Conservation (phyloP, 2,329 filamentous ascomycete species). For the Annulohypoxylon truncatum region DNA sequence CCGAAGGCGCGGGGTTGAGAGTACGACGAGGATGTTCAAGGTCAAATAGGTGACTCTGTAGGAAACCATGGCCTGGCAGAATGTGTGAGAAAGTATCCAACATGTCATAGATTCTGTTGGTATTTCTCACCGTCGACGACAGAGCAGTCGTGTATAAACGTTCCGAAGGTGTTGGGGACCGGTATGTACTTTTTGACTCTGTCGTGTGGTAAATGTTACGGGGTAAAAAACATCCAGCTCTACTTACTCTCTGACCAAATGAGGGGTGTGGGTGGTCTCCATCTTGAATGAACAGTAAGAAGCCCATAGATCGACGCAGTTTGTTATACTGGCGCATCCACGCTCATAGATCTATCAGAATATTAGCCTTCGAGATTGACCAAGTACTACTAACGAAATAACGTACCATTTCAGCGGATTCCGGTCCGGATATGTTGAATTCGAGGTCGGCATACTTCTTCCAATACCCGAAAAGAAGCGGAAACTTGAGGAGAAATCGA, state of each 20-base stretch:
- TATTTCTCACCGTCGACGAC: constrained; percentile 76
- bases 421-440: constrained; percentile 95
- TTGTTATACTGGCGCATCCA: constrained; percentile 90
- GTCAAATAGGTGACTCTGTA: constrained; percentile 54
- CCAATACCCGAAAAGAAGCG: constrained; percentile 97
- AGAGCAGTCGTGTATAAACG: constrained; percentile 52
- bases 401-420: constrained; percentile 92
- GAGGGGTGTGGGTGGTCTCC: constrained; percentile 93
- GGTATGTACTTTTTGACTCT: constrained; percentile 51
- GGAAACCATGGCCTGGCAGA: constrained; percentile 70
- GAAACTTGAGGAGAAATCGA: constrained; percentile 92
- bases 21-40: constrained; percentile 57
- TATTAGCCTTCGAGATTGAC: constrained; percentile 43
- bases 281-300: constrained; percentile 98
- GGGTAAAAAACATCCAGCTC: constrained; percentile 73
- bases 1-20: constrained; percentile 50
- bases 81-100: constrained; percentile 74
- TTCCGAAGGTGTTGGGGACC: constrained; percentile 46
- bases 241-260: constrained; percentile 99
- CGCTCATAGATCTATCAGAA: constrained; percentile 84
- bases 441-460: constrained; percentile 99
- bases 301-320: constrained; percentile 96
- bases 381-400: neutral
- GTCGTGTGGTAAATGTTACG: constrained; percentile 65
- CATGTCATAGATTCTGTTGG: constrained; percentile 67